phyloP scores from a whole-genome alignment of 2,329 filamentous ascomycete genomes.

The Penicillium sumatraense region DNA sequence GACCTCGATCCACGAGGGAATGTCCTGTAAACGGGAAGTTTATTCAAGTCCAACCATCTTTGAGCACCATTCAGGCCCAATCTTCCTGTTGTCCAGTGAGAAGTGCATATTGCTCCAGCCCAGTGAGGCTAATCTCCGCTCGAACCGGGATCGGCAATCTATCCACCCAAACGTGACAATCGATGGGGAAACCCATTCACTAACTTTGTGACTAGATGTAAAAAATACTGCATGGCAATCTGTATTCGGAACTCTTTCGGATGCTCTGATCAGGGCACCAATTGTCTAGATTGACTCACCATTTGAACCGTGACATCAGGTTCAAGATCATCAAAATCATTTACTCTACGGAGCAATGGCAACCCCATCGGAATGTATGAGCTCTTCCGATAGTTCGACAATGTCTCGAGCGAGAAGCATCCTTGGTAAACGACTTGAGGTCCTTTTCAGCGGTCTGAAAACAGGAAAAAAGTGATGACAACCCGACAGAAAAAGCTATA shows the following conservation, averaged over 20 bases:
- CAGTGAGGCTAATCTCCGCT: background rate
- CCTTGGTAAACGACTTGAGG: too few relatives aligned
- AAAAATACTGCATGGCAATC: too few relatives aligned
- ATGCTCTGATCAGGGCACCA: too few relatives aligned
- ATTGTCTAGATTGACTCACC: background rate
- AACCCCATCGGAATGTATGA: background rate
- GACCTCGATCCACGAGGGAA: background rate
- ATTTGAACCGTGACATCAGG: background rate
- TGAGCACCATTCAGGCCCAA: background rate
- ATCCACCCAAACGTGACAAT: background rate
- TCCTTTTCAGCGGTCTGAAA: too few relatives aligned
- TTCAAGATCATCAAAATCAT: background rate
- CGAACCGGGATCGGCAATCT: background rate
- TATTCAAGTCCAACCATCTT: background rate
- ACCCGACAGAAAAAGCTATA: too few relatives aligned
- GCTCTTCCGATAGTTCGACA: background rate
- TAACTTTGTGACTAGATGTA: too few relatives aligned
- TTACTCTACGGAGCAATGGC: background rate
- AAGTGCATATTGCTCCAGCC: too few relatives aligned
- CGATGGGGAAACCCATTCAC: background rate
- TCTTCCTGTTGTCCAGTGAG: background rate
- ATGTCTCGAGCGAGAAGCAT: background rate
- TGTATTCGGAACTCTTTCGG: too few relatives aligned
- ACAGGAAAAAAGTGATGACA: too few relatives aligned
- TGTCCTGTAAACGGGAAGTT: too few relatives aligned